A percentile compares a stretch with the other conserved stretches of the same genome.
These are phyloP conservation scores for Ambrosia trifida DNA, from an alignment of 129 eudicot species.

Conservation along the genomic window DNA sequence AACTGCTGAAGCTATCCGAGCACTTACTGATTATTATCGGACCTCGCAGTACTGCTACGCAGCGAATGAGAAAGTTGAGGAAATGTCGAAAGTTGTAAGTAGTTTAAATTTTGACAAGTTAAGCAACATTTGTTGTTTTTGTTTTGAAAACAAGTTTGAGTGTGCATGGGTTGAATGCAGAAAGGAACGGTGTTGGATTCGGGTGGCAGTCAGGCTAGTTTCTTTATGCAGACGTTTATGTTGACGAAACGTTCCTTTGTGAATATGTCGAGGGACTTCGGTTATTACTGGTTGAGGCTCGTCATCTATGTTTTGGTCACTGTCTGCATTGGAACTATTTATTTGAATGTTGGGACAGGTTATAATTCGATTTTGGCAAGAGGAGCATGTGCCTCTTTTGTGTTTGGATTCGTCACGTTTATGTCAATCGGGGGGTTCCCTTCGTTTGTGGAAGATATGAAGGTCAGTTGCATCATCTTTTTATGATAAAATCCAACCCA, in stretches of 20 bases:
- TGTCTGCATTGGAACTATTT: constrained; percentile 89
- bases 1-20: constrained; percentile 86
- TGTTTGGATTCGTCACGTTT: constrained; percentile 95
- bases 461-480: constrained; percentile 36
- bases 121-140: no score
- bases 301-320: constrained; percentile 87
- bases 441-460: constrained; percentile 98
- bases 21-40: constrained; percentile 61
- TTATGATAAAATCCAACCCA: no score
- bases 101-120: not conserved
- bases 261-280: constrained; percentile 98
- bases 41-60: constrained; percentile 67
- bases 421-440: constrained; percentile 99
- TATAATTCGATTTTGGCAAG: constrained; percentile 90
- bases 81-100: constrained; percentile 81
- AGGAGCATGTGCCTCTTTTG: constrained; percentile 97
- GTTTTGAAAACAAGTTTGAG: no score
- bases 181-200: constrained; percentile 93
- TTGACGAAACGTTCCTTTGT: constrained; percentile 84
- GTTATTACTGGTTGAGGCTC: constrained; percentile 97
- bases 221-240: constrained; percentile 84
- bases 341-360: constrained; percentile 79
- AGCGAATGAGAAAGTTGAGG: constrained; percentile 73
- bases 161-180: constrained; percentile 49
- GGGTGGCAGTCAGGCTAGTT: constrained; percentile 98